phyloP scores from a whole-genome alignment of 805 yeast species.

The Diddensiella caesifluorescens region DNA sequence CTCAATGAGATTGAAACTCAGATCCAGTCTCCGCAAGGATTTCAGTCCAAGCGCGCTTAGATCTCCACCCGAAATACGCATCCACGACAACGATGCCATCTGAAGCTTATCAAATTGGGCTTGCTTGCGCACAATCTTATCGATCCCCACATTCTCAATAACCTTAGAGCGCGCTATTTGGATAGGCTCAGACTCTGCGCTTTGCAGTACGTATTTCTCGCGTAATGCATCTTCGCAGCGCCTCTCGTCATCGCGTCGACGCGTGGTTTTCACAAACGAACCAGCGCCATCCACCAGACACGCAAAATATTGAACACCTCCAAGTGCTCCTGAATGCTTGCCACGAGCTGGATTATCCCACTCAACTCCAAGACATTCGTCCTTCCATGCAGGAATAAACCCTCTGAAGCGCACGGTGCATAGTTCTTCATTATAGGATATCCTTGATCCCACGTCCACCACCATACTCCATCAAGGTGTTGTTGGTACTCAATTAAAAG shows the following conservation, averaged over 20 bases:
- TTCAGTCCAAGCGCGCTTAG: constrained; percentile 3
- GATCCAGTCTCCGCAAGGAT: constrained; percentile 40
- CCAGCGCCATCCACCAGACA: constrained; percentile 44
- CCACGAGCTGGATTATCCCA: constrained; percentile 77
- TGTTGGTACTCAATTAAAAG: too few species aligned
- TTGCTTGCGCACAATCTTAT: constrained; percentile 45
- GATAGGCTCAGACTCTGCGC: constrained; percentile 25
- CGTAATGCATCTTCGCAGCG: constrained; percentile 47
- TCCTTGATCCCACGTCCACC: constrained; percentile 25
- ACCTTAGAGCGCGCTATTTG: constrained; percentile 50
- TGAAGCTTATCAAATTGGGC: constrained; percentile 41
- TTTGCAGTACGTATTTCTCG: constrained; percentile 41
- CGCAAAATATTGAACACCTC: constrained; percentile 52
- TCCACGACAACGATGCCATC: constrained; percentile 47
- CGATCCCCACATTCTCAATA: constrained; percentile 64
- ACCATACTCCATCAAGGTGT: too few species aligned
- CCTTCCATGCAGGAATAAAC: constrained; percentile 56
- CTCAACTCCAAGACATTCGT: constrained; percentile 68
- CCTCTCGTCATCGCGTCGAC: constrained; percentile 31
- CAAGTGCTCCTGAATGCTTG: constrained; percentile 59
- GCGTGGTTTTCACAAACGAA: constrained; percentile 53
- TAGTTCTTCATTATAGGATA: constrained; percentile 39
- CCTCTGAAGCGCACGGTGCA: constrained; percentile 68
- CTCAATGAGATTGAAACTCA: constrained; percentile 54
- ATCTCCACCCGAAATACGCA: constrained; percentile 31